A percentile compares a stretch with the other conserved stretches of the same genome.
phyloP scores from a whole-genome alignment of 208 protist species.

The Trypanosoma mega region DNA sequence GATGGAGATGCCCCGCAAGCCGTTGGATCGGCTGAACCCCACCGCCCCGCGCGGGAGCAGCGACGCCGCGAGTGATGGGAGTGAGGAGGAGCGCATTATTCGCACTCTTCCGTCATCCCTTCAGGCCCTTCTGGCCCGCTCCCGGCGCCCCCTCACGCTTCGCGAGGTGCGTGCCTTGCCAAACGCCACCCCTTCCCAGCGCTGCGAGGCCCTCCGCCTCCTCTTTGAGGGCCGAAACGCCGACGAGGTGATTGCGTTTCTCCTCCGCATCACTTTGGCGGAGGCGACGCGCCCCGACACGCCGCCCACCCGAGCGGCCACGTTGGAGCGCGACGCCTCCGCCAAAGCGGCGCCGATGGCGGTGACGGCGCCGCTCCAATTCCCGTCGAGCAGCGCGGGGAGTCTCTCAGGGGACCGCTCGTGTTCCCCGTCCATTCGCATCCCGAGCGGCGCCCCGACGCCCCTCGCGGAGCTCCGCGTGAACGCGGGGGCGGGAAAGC shows the following conservation, averaged over 20 bases:
- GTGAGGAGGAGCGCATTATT: conserved; percentile 1
- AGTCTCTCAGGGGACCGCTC: not conserved
- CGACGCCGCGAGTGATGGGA: not conserved
- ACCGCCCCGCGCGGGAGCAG: not conserved
- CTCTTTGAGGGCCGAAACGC: conserved; percentile 54
- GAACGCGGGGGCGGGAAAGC: no score
- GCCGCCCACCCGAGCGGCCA: conserved; percentile 4
- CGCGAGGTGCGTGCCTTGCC: conserved; percentile 34
- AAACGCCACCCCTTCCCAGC: conserved; percentile 30
- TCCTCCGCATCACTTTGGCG: conserved; percentile 25
- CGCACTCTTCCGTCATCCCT: conserved; percentile 55
- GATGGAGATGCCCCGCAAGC: not conserved
- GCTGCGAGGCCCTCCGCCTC: conserved; percentile 60
- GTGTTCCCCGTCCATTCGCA: conserved; percentile 4
- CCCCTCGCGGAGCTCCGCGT: no score
- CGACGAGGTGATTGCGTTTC: conserved; percentile 39
- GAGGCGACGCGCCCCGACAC: not conserved
- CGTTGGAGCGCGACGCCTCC: not conserved
- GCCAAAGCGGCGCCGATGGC: not conserved
- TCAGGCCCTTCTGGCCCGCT: conserved; percentile 48
- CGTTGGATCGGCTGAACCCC: not conserved
- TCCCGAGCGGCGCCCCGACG: not conserved
- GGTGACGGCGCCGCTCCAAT: not conserved
- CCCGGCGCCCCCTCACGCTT: conserved; percentile 31
- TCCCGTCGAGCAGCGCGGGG: not conserved